Evolutionary conservation across 306 rosid genomes (phyloP).

Genomic region (Castanea crenata): DNA sequence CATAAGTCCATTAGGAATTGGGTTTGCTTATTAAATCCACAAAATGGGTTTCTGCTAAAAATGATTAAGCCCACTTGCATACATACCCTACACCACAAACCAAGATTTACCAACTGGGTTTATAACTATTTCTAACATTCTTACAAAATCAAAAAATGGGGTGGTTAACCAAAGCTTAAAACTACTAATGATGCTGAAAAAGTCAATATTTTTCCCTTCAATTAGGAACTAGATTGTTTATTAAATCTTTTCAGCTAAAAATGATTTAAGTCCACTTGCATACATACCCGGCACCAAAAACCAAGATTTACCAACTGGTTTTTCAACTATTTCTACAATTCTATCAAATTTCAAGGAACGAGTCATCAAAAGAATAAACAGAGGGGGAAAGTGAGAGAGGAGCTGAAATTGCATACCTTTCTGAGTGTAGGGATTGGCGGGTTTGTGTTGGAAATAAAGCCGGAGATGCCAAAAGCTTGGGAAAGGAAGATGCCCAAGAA

Average conservation of each 20-base stretch:
- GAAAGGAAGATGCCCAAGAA: slow-evolving; percentile 54
- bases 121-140: not conserved
- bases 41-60: too few species aligned
- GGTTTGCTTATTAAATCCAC: too few species aligned
- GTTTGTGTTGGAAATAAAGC: slow-evolving; percentile 4
- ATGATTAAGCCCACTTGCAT: too few species aligned
- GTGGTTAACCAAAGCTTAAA: not conserved
- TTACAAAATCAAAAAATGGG: not conserved
- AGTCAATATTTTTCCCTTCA: too few species aligned
- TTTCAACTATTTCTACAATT: not conserved
- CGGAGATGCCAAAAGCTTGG: slow-evolving; percentile 21
- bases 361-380: not conserved
- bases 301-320: not conserved
- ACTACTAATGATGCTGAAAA: too few species aligned
- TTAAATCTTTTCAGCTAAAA: too few species aligned
- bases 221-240: too few species aligned
- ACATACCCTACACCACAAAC: too few species aligned
- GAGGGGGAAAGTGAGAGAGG: not conserved
- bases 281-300: not conserved
- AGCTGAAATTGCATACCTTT: slow-evolving; percentile 22
- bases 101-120: not conserved
- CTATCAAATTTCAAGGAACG: not conserved
- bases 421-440: slow-evolving; percentile 19
- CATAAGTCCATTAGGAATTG: too few species aligned
- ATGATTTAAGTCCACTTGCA: not conserved